phyloP scores from a whole-genome alignment of 2,329 filamentous ascomycete genomes.

The Colletotrichum phormii region DNA sequence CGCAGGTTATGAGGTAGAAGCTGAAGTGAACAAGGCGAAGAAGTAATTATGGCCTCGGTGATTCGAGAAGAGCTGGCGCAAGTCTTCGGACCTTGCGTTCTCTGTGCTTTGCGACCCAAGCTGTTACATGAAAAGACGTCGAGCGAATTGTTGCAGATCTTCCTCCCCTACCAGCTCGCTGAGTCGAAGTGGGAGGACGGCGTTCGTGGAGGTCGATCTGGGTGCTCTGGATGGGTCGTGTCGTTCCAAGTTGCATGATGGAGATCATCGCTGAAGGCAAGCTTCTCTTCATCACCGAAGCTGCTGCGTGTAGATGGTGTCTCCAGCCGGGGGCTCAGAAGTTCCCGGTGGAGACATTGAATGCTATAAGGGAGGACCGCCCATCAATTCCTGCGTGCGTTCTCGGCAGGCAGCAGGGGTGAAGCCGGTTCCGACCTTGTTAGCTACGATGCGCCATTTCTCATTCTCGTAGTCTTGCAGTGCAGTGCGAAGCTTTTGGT shows the following conservation, averaged over 20 bases:
- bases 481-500: slow-evolving; percentile 80
- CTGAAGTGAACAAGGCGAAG: background rate
- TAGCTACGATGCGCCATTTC: slow-evolving; percentile 91
- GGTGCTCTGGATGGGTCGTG: slow-evolving; percentile 19
- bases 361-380: slow-evolving; percentile 62
- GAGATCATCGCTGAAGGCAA: slow-evolving; percentile 33
- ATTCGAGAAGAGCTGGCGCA: slow-evolving; percentile 19
- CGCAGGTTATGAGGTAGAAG: slow-evolving; percentile 1
- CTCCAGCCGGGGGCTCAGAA: slow-evolving; percentile 58
- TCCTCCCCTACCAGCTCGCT: background rate
- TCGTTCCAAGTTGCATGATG: slow-evolving; percentile 35
- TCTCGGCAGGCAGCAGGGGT: slow-evolving; percentile 89
- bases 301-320: slow-evolving; percentile 59
- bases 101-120: slow-evolving; percentile 22
- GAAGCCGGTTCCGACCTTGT: slow-evolving; percentile 91
- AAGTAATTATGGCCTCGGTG: background rate
- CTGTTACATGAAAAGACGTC: slow-evolving; percentile 19
- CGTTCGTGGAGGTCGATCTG: slow-evolving; percentile 12
- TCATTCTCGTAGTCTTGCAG: slow-evolving; percentile 90
- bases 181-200: slow-evolving; percentile 3
- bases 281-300: slow-evolving; percentile 45
- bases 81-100: slow-evolving; percentile 11
- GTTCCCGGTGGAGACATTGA: slow-evolving; percentile 64
- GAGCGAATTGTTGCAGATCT: background rate
- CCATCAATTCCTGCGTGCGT: slow-evolving; percentile 74